Conservation (phyloP, 176 grass and related monocot genomes). For the Typha latifolia region DNA sequence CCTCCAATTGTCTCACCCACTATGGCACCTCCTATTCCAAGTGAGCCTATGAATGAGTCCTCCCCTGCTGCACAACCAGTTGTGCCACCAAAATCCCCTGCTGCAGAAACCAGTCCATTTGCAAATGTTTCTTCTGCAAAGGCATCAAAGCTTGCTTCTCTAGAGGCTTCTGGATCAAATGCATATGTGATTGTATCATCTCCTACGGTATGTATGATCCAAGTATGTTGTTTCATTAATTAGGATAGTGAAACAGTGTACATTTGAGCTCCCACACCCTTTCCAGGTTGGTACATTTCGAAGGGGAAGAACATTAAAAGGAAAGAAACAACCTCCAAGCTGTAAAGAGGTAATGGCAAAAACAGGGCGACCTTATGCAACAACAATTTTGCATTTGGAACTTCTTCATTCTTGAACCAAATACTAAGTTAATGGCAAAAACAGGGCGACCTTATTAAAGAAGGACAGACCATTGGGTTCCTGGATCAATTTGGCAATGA, state of each 20-base stretch:
- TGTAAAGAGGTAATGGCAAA: slow-evolving; percentile 49
- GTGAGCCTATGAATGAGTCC: slow-evolving; percentile 19
- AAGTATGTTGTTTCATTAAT: not conserved
- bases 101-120: slow-evolving; percentile 23
- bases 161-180: slow-evolving; percentile 17
- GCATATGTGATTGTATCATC: slow-evolving; percentile 30
- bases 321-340: slow-evolving; percentile 24
- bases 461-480: slow-evolving; percentile 38
- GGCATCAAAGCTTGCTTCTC: slow-evolving; percentile 20
- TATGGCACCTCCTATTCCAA: slow-evolving; percentile 19
- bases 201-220: slow-evolving; percentile 24
- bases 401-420: slow-evolving; percentile 6
- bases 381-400: not conserved
- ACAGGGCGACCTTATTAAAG: slow-evolving; percentile 35
- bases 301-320: slow-evolving; percentile 28
- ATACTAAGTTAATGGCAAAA: not conserved
- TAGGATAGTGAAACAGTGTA: not conserved
- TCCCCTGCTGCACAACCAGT: not conserved
- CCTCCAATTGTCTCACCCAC: slow-evolving; percentile 17
- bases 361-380: no score
- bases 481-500: slow-evolving; percentile 36
- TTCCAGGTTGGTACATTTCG: slow-evolving; percentile 35
- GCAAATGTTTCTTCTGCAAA: slow-evolving; percentile 19
- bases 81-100: slow-evolving; percentile 1
- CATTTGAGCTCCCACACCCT: not conserved